Conservation (phyloP, 768 basidiomycete species). For the Mycena galericulata region DNA sequence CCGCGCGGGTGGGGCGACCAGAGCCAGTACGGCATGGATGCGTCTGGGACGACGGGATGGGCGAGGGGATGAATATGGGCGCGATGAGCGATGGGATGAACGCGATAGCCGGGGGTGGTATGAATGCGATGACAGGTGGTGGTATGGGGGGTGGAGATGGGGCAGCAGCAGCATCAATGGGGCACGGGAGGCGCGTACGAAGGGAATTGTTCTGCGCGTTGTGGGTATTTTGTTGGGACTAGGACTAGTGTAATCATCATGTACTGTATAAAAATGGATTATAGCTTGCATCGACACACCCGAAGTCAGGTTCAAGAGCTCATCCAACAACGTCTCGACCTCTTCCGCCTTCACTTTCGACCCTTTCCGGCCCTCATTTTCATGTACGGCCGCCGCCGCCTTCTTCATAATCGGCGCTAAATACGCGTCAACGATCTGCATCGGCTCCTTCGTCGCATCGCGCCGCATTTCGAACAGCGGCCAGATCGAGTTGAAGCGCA, state of each 20-base stretch:
- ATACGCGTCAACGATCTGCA: constrained; percentile 53
- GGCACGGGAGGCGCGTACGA: constrained; percentile 2
- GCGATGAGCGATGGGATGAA: constrained; percentile 58
- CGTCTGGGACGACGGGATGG: constrained; percentile 51
- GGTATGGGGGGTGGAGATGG: constrained; percentile 24
- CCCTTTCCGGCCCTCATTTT: background rate
- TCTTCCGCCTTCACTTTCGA: constrained; percentile 26
- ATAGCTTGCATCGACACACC: constrained; percentile 44
- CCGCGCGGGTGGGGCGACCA: constrained; percentile 46
- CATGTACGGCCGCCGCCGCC: constrained; percentile 44
- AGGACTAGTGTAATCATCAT: constrained; percentile 22
- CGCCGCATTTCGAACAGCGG: constrained; percentile 63
- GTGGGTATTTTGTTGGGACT: constrained; percentile 16
- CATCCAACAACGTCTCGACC: constrained; percentile 61
- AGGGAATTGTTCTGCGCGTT: constrained; percentile 12
- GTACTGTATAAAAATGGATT: constrained; percentile 9
- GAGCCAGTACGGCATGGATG: constrained; percentile 49
- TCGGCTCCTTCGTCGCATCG: constrained; percentile 59
- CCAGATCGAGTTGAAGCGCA: constrained; percentile 60
- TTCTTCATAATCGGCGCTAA: constrained; percentile 48
- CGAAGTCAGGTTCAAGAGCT: constrained; percentile 63
- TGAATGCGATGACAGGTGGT: constrained; percentile 12
- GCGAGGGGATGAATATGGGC: constrained; percentile 56
- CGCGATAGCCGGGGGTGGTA: constrained; percentile 51
- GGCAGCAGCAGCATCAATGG: constrained; percentile 31